Evolutionary conservation across 164 flowering plant species (phyloP).

Genomic region (Litsea cubeba): DNA sequence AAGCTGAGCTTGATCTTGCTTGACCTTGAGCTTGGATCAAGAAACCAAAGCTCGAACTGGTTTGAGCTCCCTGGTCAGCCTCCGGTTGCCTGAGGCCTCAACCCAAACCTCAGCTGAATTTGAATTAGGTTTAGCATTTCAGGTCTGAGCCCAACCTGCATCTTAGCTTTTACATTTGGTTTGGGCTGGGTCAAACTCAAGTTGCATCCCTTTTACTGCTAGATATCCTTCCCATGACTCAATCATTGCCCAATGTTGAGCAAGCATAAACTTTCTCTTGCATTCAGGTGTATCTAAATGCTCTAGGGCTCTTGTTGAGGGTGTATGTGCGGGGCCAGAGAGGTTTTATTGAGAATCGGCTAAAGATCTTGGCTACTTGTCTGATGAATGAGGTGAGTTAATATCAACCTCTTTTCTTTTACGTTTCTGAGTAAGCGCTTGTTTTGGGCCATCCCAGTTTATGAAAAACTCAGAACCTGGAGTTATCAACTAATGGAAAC

Average conservation of each 20-base stretch:
- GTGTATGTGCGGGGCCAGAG: constrained; percentile 49
- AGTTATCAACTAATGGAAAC: not conserved
- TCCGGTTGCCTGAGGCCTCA: too few relatives aligned
- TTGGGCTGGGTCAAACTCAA: too few relatives aligned
- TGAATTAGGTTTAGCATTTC: too few relatives aligned
- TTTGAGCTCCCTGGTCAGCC: too few relatives aligned
- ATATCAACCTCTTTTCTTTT: not conserved
- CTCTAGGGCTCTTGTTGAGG: constrained; percentile 71
- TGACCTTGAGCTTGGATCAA: too few relatives aligned
- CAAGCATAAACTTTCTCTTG: constrained; percentile 1
- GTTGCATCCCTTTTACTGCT: too few relatives aligned
- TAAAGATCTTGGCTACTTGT: constrained; percentile 41
- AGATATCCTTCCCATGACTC: not conserved
- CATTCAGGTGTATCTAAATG: constrained; percentile 76
- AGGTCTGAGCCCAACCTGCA: too few relatives aligned
- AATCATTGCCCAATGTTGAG: not conserved
- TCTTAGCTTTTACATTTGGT: too few relatives aligned
- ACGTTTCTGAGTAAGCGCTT: not conserved
- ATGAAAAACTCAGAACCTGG: not conserved
- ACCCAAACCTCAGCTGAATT: too few relatives aligned
- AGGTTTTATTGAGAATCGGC: constrained; percentile 44
- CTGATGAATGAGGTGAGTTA: constrained; percentile 60
- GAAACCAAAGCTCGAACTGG: too few relatives aligned
- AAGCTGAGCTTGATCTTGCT: too few relatives aligned
- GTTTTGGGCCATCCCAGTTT: not conserved